Percentiles rank a stretch among this genome's conserved stretches.
These are phyloP conservation scores for Umbilicus rupestris DNA, from an alignment of 164 flowering plant species.

Conservation along the genomic window DNA sequence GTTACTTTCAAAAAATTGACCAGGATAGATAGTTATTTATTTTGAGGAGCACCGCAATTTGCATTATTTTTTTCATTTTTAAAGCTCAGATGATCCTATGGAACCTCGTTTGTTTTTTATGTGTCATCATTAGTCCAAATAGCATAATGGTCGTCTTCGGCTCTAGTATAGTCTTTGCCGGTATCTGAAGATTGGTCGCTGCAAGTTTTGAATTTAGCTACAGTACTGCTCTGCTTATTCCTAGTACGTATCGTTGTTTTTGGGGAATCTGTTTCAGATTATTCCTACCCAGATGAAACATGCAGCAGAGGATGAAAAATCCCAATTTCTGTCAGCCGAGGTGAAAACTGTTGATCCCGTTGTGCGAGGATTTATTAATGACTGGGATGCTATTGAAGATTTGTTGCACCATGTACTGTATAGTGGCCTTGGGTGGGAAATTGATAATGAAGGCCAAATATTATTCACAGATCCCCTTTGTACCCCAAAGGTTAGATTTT, in stretches of 20 bases:
- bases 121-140: neutral
- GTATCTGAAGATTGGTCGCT: neutral
- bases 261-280: constrained; percentile 28
- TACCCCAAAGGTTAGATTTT: constrained; percentile 68
- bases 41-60: neutral
- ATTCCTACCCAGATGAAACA: constrained; percentile 87
- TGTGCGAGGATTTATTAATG: constrained; percentile 70
- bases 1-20: neutral
- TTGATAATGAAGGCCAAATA: constrained; percentile 95
- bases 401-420: constrained; percentile 74
- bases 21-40: neutral
- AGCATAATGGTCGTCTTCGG: no score
- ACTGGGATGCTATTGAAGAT: constrained; percentile 99
- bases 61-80: neutral
- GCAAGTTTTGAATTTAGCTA: neutral
- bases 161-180: neutral
- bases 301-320: constrained; percentile 50
- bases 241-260: neutral
- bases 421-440: constrained; percentile 92
- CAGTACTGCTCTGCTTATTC: neutral
- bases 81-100: neutral
- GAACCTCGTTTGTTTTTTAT: neutral
- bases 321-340: constrained; percentile 35
- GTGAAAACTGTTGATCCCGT: constrained; percentile 70
- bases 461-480: constrained; percentile 88